Evolutionary conservation across 2,329 filamentous ascomycete species (phyloP), one percentile per base, ranked within the genome.

Genomic region (Ustilaginoidea virens): DNA sequence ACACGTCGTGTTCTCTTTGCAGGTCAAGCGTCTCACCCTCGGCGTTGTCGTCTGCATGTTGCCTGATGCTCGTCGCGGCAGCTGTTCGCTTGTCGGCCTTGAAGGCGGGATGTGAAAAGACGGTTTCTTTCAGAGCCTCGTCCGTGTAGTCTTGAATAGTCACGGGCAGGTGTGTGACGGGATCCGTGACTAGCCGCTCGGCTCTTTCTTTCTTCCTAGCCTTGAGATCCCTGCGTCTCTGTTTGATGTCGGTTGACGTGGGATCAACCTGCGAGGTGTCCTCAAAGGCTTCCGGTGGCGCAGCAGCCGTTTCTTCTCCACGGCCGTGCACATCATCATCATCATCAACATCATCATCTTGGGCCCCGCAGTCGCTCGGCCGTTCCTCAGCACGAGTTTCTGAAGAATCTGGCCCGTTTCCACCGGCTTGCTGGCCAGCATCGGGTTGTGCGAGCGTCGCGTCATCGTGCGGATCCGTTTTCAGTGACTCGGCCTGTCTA

Each of bases 81-180:
- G 48, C 42, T 8, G 54, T 58, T 12, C 42, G 39, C 26, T 52
- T 48, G n/a, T 51, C 41, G 2, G 47, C 40, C 2, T 55, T 57
- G 12, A 53, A 29, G 30, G 50, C n/a, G 34, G 49, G 38, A 5
- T 51, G 38, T 24, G 53, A 48, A 12, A 34, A 29, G 7, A 46
- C 43, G 12, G 50, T 36, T 6, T 48, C 40, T 11, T 55, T 43
- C 9, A 81, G 54, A 29, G 77, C 71, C 22, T 69, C 64, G 17
- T 64, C 59, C 1, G 75, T 80, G 40, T 74, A 74, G 43, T 81
- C 77, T 43, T 78, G 72, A 20, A 80, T 75, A 20, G 53, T 58
- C 27, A 80, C 63, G 2, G 75, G 74, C 3, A 81, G 57, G 49
- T 81, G 77, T 2, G 77, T 82, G 22, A 81, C 63, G 0, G 76